Conservation (phyloP, 2,329 filamentous ascomycete genomes). For the Colletotrichum brevisporum region DNA sequence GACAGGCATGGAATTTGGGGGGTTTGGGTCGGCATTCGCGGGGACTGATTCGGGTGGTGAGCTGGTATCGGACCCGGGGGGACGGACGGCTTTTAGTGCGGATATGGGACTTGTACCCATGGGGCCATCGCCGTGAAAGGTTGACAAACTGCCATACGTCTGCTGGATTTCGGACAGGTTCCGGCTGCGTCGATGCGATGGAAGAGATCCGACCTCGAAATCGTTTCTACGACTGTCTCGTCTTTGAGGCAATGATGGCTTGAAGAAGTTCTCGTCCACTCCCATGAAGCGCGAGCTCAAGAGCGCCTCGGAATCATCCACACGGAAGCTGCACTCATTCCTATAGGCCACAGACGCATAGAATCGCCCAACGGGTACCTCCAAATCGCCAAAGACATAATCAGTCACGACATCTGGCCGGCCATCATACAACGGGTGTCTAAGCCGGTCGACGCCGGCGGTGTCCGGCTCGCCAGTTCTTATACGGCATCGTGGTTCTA, state of each 20-base stretch:
- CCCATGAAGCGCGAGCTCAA: constrained; percentile 95
- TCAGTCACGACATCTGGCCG: constrained; percentile 77
- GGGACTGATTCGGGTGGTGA: constrained; percentile 70
- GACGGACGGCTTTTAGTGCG: constrained; percentile 79
- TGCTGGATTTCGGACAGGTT: constrained; percentile 76
- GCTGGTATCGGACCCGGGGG: constrained; percentile 72
- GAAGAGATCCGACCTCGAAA: constrained; percentile 80
- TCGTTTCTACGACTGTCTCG: constrained; percentile 54
- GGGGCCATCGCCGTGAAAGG: constrained; percentile 85
- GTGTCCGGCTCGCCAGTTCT: constrained; percentile 70
- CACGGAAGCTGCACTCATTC: constrained; percentile 88
- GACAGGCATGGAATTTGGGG: constrained; percentile 69
- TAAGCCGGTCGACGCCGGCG: constrained; percentile 76
- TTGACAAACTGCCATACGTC: constrained; percentile 90
- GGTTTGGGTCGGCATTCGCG: constrained; percentile 59
- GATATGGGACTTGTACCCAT: constrained; percentile 89
- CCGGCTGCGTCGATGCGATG: constrained; percentile 68
- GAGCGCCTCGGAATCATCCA: constrained; percentile 92
- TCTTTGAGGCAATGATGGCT: constrained; percentile 78
- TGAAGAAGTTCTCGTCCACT: constrained; percentile 88
- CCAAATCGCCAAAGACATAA: constrained; percentile 86
- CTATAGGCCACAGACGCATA: constrained; percentile 87
- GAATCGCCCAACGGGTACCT: constrained; percentile 88
- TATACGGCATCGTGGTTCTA: constrained; percentile 87
- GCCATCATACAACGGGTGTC: constrained; percentile 77